phyloP scores from a whole-genome alignment of 139 green algal species.

The Diplosphaera chodatii region DNA sequence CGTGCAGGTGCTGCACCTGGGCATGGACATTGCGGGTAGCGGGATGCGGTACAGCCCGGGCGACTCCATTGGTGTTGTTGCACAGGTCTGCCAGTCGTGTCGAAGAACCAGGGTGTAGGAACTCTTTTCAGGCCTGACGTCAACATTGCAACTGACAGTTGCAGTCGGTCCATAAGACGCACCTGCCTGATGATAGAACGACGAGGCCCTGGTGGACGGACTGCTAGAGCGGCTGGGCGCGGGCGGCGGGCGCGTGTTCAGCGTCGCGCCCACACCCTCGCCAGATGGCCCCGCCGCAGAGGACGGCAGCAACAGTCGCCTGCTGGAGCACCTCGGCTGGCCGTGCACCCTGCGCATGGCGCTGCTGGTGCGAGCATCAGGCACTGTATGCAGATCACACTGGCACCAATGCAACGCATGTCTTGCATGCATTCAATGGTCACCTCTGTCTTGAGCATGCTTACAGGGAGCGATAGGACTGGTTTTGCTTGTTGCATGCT shows the following conservation, averaged over 20 bases:
- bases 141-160: no score
- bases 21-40: conserved; percentile 64
- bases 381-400: no score
- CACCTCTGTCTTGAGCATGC: no score
- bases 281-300: background rate
- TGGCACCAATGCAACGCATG: no score
- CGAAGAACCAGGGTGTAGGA: no score
- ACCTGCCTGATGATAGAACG: no score
- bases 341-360: conserved; percentile 72
- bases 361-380: conserved; percentile 38
- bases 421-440: no score
- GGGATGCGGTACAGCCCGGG: conserved; percentile 71
- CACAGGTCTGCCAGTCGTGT: background rate
- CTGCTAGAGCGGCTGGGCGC: conserved; percentile 49
- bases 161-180: no score
- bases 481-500: no score
- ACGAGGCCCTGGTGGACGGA: conserved; percentile 43
- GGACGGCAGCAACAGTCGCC: conserved; percentile 13
- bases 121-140: no score
- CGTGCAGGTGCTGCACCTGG: conserved; percentile 77
- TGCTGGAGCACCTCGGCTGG: conserved; percentile 60
- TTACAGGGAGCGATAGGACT: no score
- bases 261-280: conserved; percentile 26
- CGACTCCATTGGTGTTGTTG: conserved; percentile 74
- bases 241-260: conserved; percentile 41